Evolutionary conservation across 192 early-diverging fungal species (phyloP).

Genomic region (Entomortierella beljakovae): DNA sequence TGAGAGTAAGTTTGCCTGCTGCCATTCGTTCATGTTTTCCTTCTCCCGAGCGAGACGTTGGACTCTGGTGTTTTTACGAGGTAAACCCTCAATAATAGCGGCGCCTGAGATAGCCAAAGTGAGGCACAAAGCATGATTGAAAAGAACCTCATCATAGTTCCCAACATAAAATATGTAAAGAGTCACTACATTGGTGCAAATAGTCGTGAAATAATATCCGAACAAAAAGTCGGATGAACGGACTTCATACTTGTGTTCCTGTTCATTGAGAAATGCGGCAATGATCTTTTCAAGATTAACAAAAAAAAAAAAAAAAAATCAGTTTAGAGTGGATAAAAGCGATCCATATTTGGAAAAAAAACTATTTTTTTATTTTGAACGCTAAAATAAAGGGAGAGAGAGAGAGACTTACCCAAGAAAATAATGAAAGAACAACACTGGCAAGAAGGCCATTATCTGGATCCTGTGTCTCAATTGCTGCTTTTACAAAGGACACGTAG

Average conservation of each 20-base stretch:
- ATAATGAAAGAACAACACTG: slow-evolving; percentile 2
- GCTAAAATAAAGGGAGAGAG: too few species aligned
- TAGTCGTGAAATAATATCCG: slow-evolving; percentile 3
- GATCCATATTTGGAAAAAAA: not conserved
- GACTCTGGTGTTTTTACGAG: slow-evolving; percentile 18
- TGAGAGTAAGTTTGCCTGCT: slow-evolving; percentile 33
- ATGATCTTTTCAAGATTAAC: slow-evolving; percentile 11
- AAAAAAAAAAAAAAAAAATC: not conserved
- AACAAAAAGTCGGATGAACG: slow-evolving; percentile 40
- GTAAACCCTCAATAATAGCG: slow-evolving; percentile 26
- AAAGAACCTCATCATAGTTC: not conserved
- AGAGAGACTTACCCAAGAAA: slow-evolving; percentile 24
- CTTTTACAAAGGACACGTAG: not conserved
- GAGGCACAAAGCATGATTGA: slow-evolving; percentile 5
- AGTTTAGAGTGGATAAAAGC: not conserved
- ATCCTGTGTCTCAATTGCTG: not conserved
- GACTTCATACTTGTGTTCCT: slow-evolving; percentile 24
- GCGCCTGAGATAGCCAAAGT: slow-evolving; percentile 10
- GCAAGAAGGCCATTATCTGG: not conserved
- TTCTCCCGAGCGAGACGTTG: slow-evolving; percentile 40
- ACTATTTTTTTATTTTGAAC: not conserved
- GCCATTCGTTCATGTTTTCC: slow-evolving; percentile 12
- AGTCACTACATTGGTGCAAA: not conserved
- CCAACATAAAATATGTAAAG: slow-evolving; percentile 29
- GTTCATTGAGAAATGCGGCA: slow-evolving; percentile 15